phyloP scores from a whole-genome alignment of 169 alveolate species.

The Cytauxzoon felis region DNA sequence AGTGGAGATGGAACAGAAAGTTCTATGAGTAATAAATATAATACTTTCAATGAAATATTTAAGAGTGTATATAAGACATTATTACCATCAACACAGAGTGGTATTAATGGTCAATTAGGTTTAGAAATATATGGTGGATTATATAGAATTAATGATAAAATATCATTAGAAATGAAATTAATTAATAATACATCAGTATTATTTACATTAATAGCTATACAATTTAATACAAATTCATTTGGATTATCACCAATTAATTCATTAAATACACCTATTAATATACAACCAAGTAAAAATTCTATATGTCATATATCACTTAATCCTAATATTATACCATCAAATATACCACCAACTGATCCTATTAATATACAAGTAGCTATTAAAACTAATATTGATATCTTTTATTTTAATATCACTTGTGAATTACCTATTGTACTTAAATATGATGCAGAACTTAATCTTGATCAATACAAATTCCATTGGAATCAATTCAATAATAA shows the following conservation, averaged over 20 bases:
- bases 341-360: conserved; percentile 50
- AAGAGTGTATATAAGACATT: conserved; percentile 43
- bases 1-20: too few species aligned
- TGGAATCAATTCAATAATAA: conserved; percentile 17
- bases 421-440: conserved; percentile 44
- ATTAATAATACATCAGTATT: conserved; percentile 43
- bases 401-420: conserved; percentile 39
- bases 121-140: conserved; percentile 41
- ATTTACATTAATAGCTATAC: conserved; percentile 48
- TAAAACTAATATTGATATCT: conserved; percentile 56
- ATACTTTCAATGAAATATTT: too few species aligned
- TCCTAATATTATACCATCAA: conserved; percentile 31
- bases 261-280: conserved; percentile 26
- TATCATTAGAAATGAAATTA: conserved; percentile 23
- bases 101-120: conserved; percentile 59
- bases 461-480: conserved; percentile 19
- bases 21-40: too few species aligned
- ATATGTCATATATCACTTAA: conserved; percentile 47
- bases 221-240: conserved; percentile 58
- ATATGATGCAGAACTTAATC: conserved; percentile 16
- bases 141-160: conserved; percentile 42
- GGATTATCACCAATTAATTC: conserved; percentile 50
- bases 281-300: conserved; percentile 43
- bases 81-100: conserved; percentile 34
- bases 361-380: conserved; percentile 52